Conservation (phyloP, 495 filamentous ascomycete genomes). For the Staphylotrichum tortipilum region DNA sequence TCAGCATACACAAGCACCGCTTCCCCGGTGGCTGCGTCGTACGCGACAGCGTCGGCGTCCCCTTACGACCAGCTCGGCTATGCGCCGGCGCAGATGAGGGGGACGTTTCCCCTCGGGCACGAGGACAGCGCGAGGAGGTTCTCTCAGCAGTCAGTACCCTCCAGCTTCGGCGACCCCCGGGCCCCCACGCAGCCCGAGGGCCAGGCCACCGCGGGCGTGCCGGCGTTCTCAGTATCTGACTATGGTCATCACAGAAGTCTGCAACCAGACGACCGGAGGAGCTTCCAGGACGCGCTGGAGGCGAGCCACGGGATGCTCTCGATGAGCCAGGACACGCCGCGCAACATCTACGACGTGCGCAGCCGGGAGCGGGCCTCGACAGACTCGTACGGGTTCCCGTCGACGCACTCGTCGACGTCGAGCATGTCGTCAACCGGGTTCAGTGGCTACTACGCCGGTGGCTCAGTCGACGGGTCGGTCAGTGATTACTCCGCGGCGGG, state of each 20-base stretch:
- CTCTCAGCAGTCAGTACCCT: conserved; percentile 80
- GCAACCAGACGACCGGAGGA: conserved; percentile 53
- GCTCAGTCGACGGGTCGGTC: conserved; percentile 79
- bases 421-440: conserved; percentile 79
- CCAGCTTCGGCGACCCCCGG: conserved; percentile 22
- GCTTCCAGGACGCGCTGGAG: conserved; percentile 76
- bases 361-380: conserved; percentile 52
- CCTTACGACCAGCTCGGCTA: conserved; percentile 57
- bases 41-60: conserved; percentile 55
- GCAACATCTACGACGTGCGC: conserved; percentile 74
- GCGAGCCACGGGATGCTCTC: conserved; percentile 81
- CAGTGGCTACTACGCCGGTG: conserved; percentile 72
- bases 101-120: conserved; percentile 46
- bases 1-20: conserved; percentile 45
- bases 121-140: conserved; percentile 65
- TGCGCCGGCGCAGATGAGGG: conserved; percentile 55
- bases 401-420: conserved; percentile 83
- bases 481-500: conserved; percentile 93
- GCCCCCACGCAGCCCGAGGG: conserved; percentile 19
- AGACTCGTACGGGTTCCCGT: conserved; percentile 92
- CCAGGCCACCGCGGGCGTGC: conserved; percentile 34
- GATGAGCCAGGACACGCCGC: conserved; percentile 83
- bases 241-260: conserved; percentile 48
- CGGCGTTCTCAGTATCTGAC: conserved; percentile 55
- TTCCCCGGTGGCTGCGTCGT: conserved; percentile 56